Evolutionary conservation across 352 stramenopile genomes (phyloP), one percentile per base, ranked within the genome.

Genomic region (Phytophthora hibernalis): DNA sequence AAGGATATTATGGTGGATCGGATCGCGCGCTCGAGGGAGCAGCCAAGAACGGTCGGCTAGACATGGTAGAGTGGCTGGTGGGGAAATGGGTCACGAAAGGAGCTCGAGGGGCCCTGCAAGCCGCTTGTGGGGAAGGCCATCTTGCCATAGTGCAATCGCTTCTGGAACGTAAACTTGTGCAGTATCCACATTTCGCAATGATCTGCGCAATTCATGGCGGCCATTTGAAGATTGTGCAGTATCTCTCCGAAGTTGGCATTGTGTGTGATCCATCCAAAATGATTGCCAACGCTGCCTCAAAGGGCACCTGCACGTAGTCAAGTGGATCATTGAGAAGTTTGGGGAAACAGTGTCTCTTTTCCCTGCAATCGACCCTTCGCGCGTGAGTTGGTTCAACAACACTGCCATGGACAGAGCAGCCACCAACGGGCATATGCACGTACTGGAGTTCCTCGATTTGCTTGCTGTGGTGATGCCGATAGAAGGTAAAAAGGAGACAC

Each of bases 391-490:
- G 16, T 47, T 53, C 9, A 57, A 18, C 7, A 24, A 38, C 30
- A 62, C n/a, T 53, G 44, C 52, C 7, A 68, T 68, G 61, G 61
- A 58, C 26, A 47, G 35, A 62, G 61, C 61, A 28, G 42, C 61
- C 26, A 45, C 11, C 13, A 62, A 62, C 7, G 51, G 61, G 8
- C 37, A 63, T 47, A 40, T 63, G 8, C 51, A 62, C 21, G 20
- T 63, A 31, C 8, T 68, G 21, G 8, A 53, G 3, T 63, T 52
- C 22, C 52, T 68, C 16, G 44, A 68, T 15, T 37, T n/a, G 4
- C 16, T 63, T 22, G 61, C 51, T 43, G 26, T 40, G 18, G 8
- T 22, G 26, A 63, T 52, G 45, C 61, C 62, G 11, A 16, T 5
- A 35, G 26, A 53, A 57, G 44, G 51, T 40, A 62, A 48, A 15